Evolutionary conservation across 2,329 filamentous ascomycete genomes (phyloP), one percentile per base, ranked within the genome.

Genomic region (Clarireedia sp.): DNA sequence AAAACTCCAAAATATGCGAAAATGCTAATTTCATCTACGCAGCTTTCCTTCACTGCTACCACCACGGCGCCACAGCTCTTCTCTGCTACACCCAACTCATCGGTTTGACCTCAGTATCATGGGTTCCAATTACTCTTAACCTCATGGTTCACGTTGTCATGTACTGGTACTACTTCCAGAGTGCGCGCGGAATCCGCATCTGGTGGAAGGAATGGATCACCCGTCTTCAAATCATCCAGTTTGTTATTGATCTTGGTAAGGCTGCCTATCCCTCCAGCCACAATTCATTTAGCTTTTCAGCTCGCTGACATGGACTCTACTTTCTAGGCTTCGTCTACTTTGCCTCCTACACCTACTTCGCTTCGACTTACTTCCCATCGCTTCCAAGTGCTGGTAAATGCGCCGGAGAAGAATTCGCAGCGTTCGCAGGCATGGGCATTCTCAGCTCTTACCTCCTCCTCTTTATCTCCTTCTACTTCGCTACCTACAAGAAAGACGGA

Each of bases 91-190:
- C 90, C 55, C 92, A 97, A 78, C 83, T 97, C 63, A 86, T 96
- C 68, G 92, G 92, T 64, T 83, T 89, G 69, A 97, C 92, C 46
- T 82, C 92, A 44, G 92, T 97, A 56, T 95, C 91, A 59, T 97
- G 92, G 92, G 89, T 96, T 55, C 85, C 87, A 60, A 97, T 97
- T 71, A 86, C 83, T 53, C 83, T 97, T 66, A 97, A 97, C 81
- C 76, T 97, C 69, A 83, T 83, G 61, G 92, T 97, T 54, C 92
- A 97, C 76, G 92, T 97, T 57, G 88, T 96, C 71, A 97, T 97
- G 92, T 97, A 97, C 86, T 96, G 91, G 91, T 97, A 97, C 85
- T 97, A 97, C 83, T 97, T 97, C 86, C 92, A 97, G 81, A 92
- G 89, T 69, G 91, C 92, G 54, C 90, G 92, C 66, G 94, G 94